These are phyloP conservation scores for Microthlaspi erraticum DNA, from an alignment of 345 rosid genomes.

Conservation along the genomic window DNA sequence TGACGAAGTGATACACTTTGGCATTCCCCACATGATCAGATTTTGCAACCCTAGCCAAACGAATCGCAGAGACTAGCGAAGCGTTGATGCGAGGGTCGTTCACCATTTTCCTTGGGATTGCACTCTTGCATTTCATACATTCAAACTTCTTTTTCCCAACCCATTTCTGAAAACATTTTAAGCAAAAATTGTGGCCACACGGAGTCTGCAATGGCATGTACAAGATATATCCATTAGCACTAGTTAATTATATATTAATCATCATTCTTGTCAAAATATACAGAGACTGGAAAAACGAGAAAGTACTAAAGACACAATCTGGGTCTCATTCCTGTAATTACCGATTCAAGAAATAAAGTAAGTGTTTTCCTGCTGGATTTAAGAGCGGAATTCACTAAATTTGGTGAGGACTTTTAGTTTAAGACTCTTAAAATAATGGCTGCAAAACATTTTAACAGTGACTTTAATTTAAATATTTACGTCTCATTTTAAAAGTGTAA, in stretches of 20 bases:
- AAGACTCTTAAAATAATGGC: no score
- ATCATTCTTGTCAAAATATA: no score
- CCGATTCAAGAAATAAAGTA: no score
- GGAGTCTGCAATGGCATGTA: constrained; percentile 57
- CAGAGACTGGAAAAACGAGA: no score
- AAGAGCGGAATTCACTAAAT: no score
- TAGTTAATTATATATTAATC: not conserved
- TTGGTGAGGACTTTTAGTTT: no score
- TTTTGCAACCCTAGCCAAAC: constrained; percentile 58
- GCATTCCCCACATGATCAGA: constrained; percentile 8
- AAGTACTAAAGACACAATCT: no score
- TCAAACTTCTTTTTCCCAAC: constrained; percentile 52
- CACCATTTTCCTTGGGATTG: constrained; percentile 52
- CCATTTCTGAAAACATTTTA: constrained; percentile 76
- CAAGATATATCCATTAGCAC: constrained; percentile 1
- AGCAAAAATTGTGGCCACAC: constrained; percentile 82
- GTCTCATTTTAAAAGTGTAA: no score
- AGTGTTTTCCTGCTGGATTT: no score
- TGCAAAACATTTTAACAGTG: no score
- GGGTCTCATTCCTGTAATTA: no score
- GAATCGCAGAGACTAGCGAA: constrained; percentile 59
- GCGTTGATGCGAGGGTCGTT: constrained; percentile 68
- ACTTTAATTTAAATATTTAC: no score
- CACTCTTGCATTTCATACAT: constrained; percentile 61
- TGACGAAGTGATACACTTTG: constrained; percentile 49